Base-by-base conservation (phyloP, 768 basidiomycete species). In the Podaxis carcinomalis region DNA sequence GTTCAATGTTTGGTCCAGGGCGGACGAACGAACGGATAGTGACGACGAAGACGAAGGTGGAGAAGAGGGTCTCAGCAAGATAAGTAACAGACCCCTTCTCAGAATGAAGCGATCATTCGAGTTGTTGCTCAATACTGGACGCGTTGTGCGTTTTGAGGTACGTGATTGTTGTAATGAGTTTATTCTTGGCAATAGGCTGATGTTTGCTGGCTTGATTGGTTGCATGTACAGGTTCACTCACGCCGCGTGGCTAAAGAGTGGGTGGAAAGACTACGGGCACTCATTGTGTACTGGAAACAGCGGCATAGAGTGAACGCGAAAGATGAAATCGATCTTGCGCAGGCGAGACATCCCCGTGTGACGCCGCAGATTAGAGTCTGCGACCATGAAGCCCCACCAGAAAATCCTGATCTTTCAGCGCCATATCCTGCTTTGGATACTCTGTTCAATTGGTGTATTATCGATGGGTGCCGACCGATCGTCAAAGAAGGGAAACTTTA, bases 401-500 rank as follows among this genome's bases (percentile, higher is more conserved):
- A 84, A 63, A 71, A 80, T 10, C 81, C 83, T 1, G 80, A 86
- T 66, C 74, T 79, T 14, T 83, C 84, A 23, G 76, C 78, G 9
- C 78, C 82, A 6, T 74, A 85, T 42, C 81, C 86, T 3, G 81
- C 84, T 11, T 74, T 95, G 51, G 76, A 81, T 51, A 77, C 80
- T 0, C 71, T 94, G 49, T 95, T 91, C 79, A 90, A 91, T 66
- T 94, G 92, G 94, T 98, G 96, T 68, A 78, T 89, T 1, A 70
- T 95, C 63, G 83, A 89, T 39, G 86, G 84, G 0, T 98, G 96
- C 68, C 83, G 85, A 62, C 80, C 92, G 4, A 84, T 95, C 51
- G 70, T 87, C 42, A 87, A 87, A 68, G 79, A 84, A 6, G 93
- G 93, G 0, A 86, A 87, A 52, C 70, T 93, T 42, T 95, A 84